Conservation (phyloP, 129 eudicot species). For the Sambucus nigra region DNA sequence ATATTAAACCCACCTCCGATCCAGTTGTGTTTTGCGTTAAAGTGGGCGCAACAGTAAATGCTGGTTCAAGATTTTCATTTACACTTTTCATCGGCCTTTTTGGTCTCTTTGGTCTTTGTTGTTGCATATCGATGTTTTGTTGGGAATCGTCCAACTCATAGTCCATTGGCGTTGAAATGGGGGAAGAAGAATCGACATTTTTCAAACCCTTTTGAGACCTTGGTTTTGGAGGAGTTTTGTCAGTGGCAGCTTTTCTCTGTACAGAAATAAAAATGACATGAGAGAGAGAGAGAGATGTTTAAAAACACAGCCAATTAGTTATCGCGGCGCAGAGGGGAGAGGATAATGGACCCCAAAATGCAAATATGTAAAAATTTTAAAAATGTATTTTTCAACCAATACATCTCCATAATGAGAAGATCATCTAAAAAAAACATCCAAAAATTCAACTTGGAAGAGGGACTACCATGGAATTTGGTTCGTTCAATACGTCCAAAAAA, state of each 20-base stretch:
- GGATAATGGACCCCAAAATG: too few relatives aligned
- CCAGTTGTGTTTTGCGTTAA: slow-evolving; percentile 21
- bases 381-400: neutral
- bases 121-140: slow-evolving; percentile 17
- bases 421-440: neutral
- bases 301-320: too few relatives aligned
- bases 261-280: neutral
- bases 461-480: too few relatives aligned
- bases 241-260: slow-evolving; percentile 51
- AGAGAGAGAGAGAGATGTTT: neutral
- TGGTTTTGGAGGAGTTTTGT: slow-evolving; percentile 40
- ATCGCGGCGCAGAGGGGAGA: too few relatives aligned
- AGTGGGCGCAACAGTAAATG: slow-evolving; percentile 30
- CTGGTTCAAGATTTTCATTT: slow-evolving; percentile 78
- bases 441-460: too few relatives aligned
- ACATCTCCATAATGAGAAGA: neutral
- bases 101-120: slow-evolving; percentile 47
- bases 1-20: slow-evolving; percentile 1
- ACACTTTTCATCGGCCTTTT: slow-evolving; percentile 88
- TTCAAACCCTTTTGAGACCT: slow-evolving; percentile 43
- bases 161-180: slow-evolving; percentile 16
- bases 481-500: too few relatives aligned
- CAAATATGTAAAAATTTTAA: neutral
- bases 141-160: slow-evolving; percentile 38
- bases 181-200: slow-evolving; percentile 25